Evolutionary conservation across 768 basidiomycete genomes (phyloP).

Genomic region (Tricholoma terreum): DNA sequence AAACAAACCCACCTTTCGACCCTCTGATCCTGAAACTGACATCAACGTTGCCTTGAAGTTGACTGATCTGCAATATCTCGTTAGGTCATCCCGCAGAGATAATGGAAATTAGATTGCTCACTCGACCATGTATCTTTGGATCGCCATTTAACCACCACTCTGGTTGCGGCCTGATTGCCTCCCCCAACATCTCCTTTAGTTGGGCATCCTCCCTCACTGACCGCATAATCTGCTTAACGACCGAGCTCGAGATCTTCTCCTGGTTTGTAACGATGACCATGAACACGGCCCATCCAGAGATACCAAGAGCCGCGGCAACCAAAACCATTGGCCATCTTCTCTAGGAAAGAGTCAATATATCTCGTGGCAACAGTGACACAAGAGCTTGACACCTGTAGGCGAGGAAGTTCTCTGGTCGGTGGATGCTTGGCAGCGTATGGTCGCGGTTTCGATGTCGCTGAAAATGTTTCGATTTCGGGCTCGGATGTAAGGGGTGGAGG

Average conservation of each 20-base stretch:
- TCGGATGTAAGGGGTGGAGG: slow-evolving; percentile 18
- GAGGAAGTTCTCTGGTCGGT: slow-evolving; percentile 33
- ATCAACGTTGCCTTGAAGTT: slow-evolving; percentile 74
- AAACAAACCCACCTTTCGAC: slow-evolving; percentile 49
- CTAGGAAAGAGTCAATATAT: slow-evolving; percentile 21
- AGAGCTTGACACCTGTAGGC: slow-evolving; percentile 25
- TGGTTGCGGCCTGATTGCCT: slow-evolving; percentile 61
- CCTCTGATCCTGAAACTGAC: slow-evolving; percentile 75
- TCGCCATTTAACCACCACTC: slow-evolving; percentile 78
- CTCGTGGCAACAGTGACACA: not conserved
- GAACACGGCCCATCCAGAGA: slow-evolving; percentile 66
- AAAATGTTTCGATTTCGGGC: slow-evolving; percentile 21
- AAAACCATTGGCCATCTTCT: slow-evolving; percentile 59
- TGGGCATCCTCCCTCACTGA: slow-evolving; percentile 51
- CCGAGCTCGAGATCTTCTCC: slow-evolving; percentile 74
- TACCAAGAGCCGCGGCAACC: slow-evolving; percentile 47
- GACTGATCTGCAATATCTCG: slow-evolving; percentile 51
- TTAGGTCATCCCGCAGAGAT: not conserved
- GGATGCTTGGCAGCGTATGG: slow-evolving; percentile 34
- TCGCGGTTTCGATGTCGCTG: slow-evolving; percentile 33
- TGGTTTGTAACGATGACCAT: slow-evolving; percentile 70
- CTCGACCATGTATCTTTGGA: slow-evolving; percentile 66
- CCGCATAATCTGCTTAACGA: slow-evolving; percentile 63
- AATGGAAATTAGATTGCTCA: slow-evolving; percentile 30
- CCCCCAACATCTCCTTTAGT: slow-evolving; percentile 55